phyloP scores from a whole-genome alignment of 2,329 filamentous ascomycete genomes.

The Penicillium sp. region DNA sequence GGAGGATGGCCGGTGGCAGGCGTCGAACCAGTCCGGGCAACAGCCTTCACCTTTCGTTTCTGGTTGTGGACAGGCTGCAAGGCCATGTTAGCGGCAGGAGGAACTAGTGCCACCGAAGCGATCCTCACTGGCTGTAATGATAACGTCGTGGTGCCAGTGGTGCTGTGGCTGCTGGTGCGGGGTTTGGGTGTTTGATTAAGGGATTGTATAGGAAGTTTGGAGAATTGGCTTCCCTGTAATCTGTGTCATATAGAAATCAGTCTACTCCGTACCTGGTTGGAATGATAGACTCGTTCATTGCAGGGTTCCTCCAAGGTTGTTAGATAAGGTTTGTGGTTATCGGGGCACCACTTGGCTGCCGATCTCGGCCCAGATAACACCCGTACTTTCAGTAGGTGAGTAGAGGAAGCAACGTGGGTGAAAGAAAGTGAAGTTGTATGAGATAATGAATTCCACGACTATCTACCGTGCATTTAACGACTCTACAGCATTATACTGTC shows the following conservation, averaged over 20 bases:
- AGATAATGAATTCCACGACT: neutral
- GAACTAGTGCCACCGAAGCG: conserved; percentile 89
- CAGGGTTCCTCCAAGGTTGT: neutral
- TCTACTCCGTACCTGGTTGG: neutral
- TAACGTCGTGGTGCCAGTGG: conserved; percentile 93
- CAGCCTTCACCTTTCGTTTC: conserved; percentile 17
- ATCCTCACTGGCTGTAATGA: conserved; percentile 96
- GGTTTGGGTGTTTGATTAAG: conserved; percentile 53
- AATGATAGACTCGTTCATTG: neutral
- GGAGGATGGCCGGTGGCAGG: conserved; percentile 63
- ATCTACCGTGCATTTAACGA: neutral
- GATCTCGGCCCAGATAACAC: conserved; percentile 3
- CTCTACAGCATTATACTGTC: neutral
- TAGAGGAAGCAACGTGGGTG: neutral
- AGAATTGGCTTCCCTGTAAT: neutral
- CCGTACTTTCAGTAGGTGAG: neutral
- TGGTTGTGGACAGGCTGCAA: conserved; percentile 51
- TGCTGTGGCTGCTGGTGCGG: conserved; percentile 88
- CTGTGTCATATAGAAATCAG: neutral
- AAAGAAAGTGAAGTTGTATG: neutral
- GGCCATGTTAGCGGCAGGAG: conserved; percentile 67
- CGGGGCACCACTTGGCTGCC: conserved; percentile 1
- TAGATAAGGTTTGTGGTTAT: conserved; percentile 8
- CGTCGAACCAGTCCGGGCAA: conserved; percentile 11
- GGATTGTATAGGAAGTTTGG: neutral